Evolutionary conservation across 352 stramenopile genomes (phyloP).

Genomic region (Phytophthora litchii): DNA sequence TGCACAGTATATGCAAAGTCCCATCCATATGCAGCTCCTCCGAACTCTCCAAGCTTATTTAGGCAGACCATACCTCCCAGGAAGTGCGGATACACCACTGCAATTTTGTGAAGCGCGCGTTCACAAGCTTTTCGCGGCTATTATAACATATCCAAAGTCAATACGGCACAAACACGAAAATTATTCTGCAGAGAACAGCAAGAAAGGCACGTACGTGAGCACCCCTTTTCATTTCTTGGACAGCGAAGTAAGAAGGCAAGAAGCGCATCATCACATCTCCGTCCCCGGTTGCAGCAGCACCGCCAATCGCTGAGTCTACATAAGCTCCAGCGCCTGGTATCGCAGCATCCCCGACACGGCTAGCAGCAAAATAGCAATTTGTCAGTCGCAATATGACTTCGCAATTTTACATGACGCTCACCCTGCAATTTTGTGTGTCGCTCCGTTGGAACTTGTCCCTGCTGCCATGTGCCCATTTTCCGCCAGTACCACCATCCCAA

Average conservation of each 20-base stretch:
- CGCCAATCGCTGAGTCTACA: slow-evolving; percentile 81
- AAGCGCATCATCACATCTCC: slow-evolving; percentile 94
- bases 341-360: slow-evolving; percentile 88
- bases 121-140: slow-evolving; percentile 72
- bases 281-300: slow-evolving; percentile 87
- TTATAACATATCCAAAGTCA: slow-evolving; percentile 9
- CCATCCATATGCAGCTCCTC: slow-evolving; percentile 77
- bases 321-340: slow-evolving; percentile 88
- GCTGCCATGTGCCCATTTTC: slow-evolving; percentile 71
- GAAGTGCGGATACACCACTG: slow-evolving; percentile 59
- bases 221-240: slow-evolving; percentile 80
- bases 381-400: not conserved
- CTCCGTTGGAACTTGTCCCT: slow-evolving; percentile 90
- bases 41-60: slow-evolving; percentile 73
- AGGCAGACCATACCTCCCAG: slow-evolving; percentile 83
- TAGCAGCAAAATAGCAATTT: slow-evolving; percentile 20
- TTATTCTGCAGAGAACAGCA: not conserved
- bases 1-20: slow-evolving; percentile 77
- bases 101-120: slow-evolving; percentile 57
- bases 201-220: slow-evolving; percentile 55
- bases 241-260: slow-evolving; percentile 81
- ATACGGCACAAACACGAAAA: not conserved
- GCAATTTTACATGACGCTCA: slow-evolving; percentile 21
- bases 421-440: slow-evolving; percentile 90
- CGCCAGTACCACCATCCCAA: slow-evolving; percentile 87